Percentiles rank a stretch among this genome's conserved stretches.
Evolutionary conservation across 768 basidiomycete genomes (phyloP).

Genomic region (Pilatotrama ljubarskyi): DNA sequence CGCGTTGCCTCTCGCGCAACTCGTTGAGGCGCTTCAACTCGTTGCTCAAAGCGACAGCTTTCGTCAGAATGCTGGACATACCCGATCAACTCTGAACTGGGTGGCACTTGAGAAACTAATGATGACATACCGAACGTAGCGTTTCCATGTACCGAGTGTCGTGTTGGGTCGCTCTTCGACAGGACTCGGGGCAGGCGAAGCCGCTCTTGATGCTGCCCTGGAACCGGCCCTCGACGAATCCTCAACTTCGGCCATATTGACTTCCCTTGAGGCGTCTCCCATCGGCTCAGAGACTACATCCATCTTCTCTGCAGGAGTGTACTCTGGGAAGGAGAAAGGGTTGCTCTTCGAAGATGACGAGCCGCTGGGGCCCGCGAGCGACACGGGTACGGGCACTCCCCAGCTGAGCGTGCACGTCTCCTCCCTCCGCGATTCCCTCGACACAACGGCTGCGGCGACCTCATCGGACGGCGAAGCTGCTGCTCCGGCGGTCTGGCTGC

Average conservation of each 20-base stretch:
- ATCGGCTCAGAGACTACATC: background rate
- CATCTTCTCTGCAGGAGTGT: conserved; percentile 9
- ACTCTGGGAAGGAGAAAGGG: conserved; percentile 12
- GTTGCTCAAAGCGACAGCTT: conserved; percentile 5
- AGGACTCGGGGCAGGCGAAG: background rate
- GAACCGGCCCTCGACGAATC: background rate
- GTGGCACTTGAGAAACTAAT: background rate
- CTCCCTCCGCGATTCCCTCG: conserved; percentile 1
- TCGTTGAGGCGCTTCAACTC: background rate
- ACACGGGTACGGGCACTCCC: background rate
- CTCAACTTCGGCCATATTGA: background rate
- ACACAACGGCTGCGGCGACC: background rate
- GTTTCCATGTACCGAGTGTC: background rate
- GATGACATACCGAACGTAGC: conserved; percentile 8
- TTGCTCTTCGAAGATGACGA: background rate
- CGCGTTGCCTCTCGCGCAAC: conserved; percentile 2
- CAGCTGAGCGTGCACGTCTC: conserved; percentile 3
- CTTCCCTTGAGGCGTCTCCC: background rate
- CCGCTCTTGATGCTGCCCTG: background rate
- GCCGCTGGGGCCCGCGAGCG: conserved; percentile 1
- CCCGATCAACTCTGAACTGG: background rate
- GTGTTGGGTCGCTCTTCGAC: background rate
- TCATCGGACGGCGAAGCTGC: conserved; percentile 1
- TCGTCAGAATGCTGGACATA: background rate
- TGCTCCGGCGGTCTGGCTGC: background rate